Evolutionary conservation across 352 stramenopile genomes (phyloP), one percentile per base, ranked within the genome.

Genomic region (Plasmopara viticola): DNA sequence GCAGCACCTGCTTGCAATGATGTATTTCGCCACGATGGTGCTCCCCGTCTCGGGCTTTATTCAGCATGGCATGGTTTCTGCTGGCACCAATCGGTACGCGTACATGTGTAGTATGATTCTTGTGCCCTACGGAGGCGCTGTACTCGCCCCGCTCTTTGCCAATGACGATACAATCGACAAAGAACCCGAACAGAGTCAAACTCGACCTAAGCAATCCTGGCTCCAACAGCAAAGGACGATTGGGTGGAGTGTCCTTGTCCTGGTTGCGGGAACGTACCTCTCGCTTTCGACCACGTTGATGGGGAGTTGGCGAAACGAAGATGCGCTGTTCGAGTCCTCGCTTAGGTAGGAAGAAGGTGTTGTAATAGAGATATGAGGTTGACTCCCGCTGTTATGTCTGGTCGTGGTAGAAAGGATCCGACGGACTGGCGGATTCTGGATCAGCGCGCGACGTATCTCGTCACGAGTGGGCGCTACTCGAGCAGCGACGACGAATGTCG

Each of bases 41-140:
- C 44, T 91, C 10, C 81, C 78, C 0, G 76, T 79, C 2, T 73
- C 64, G 10, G 78, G 81, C 2, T 56, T 91, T 33, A 66, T 91
- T 17, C 81, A 89, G 53, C 81, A 91, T 41, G 78, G 81, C 6
- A 76, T 90, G 34, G 63, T 90, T 43, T 55, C 70, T 4, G 64
- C 66, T 46, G 56, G 62, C 10, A 62, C 62, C 17, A 72, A 90
- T 48, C 78, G 81, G 6, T 91, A 91, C 47, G 66, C 70, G 9
- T 91, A 91, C 56, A 70, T 87, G 9, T 64, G 74, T 6, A 70
- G 57, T 1, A 53, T 81, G 29, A 52, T 73, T 8, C 17, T 72
- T 9, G 69, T 84, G 10, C 68, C 71, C 8, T 70, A 78, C n/a
- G 56, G 48, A 17, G 74, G 66, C 0, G 41, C 44, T 8, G 28